A percentile compares a stretch with the other conserved stretches of the same genome.
These are phyloP conservation scores for Pichia exigua DNA, from an alignment of 805 yeast genomes.

Conservation along the genomic window DNA sequence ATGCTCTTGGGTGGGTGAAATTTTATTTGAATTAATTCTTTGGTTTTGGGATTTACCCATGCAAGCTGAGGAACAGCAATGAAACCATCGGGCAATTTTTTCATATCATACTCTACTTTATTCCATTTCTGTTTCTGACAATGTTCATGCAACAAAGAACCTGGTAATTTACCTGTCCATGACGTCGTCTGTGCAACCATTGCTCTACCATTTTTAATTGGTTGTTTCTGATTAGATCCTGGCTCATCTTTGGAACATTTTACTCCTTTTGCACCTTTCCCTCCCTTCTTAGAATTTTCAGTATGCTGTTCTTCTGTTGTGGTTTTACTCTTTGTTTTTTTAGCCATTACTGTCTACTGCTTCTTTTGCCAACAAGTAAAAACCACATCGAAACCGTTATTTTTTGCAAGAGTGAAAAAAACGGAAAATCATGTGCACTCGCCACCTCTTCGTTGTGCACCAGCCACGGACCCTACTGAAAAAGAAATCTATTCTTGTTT, in stretches of 20 bases:
- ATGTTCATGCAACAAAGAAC: constrained; percentile 74
- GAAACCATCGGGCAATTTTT: constrained; percentile 40
- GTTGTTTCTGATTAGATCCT: constrained; percentile 3
- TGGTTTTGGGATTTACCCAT: constrained; percentile 76
- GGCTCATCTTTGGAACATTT: constrained; percentile 5
- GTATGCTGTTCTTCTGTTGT: constrained; percentile 3
- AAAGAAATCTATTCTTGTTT: too few species aligned
- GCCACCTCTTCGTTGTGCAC: neutral
- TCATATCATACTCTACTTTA: constrained; percentile 72
- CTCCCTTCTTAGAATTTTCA: constrained; percentile 10
- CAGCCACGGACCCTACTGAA: neutral
- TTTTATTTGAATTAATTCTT: constrained; percentile 50
- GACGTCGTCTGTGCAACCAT: constrained; percentile 63
- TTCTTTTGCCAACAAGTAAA: neutral
- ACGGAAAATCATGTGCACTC: neutral
- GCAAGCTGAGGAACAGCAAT: constrained; percentile 57
- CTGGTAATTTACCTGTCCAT: constrained; percentile 95
- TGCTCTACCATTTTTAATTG: constrained; percentile 27
- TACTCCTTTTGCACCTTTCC: constrained; percentile 5
- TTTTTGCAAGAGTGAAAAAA: neutral
- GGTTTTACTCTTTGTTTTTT: constrained; percentile 1
- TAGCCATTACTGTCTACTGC: constrained; percentile 12
- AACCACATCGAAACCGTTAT: neutral
- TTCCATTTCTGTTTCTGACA: constrained; percentile 89
- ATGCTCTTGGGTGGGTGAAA: constrained; percentile 45